Evolutionary conservation across 192 early-diverging fungal species (phyloP), one percentile per base, ranked within the genome.

Genomic region (Dissophora ornata): DNA sequence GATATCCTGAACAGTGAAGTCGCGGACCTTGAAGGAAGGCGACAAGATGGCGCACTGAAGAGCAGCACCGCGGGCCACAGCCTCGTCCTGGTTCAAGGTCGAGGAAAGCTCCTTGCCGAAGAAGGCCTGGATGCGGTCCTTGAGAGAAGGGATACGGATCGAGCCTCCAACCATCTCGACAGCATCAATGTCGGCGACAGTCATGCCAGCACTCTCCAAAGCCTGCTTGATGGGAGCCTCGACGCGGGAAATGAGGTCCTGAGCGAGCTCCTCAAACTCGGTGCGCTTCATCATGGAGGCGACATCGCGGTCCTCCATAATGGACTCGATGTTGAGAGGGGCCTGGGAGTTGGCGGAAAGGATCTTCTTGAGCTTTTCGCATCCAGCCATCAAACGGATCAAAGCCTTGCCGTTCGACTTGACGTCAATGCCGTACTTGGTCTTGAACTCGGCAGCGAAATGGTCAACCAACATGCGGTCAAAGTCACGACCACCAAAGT

Each of bases 1-100:
- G 80, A 93, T 87, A 86, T 99, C 97, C 75, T 94, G 88, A 54
- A 99, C 90, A 41, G 87, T 73, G 79, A 99, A 97, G 44, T 99
- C 97, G 56, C 97, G 95, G 70, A 99, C 97, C 78, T 95, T 95
- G 93, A 99, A 97, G 34, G 93, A 92, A 1, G 97, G 97, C 24
- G 95, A 97, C 48, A 95, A 82, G 79, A 99, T 96, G 75, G 97
- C 97, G 84, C 97, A 99, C 85, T 95, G 93, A 42, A 99, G 86
- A 32, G 96, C 97, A 64, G 93, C 93, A 70, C 97, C 97, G 77
- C 97, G 94, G 29, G 97, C 91, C 74, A 97, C 90, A 42, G 96
- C 96, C 84, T 99, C 97, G 71, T 99, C 97, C 81, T 96, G 93
- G 88, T 99, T 99, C 67, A 99, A 87, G 70, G 95, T 97, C 64